Evolutionary conservation across 345 rosid species (phyloP).

Genomic region (rapeseed (Brassica napus)): DNA sequence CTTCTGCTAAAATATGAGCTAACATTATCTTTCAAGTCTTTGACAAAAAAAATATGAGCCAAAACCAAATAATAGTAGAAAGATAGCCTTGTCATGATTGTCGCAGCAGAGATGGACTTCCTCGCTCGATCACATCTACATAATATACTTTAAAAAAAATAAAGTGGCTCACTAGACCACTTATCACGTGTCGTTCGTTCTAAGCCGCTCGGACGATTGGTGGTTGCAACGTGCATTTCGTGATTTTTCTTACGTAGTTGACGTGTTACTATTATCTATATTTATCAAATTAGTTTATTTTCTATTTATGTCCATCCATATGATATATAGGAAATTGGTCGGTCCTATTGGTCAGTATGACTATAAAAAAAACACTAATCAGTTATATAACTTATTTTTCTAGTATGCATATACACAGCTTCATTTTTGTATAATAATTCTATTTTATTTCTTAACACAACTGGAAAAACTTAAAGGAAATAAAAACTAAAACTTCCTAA

Average conservation of each 20-base stretch:
- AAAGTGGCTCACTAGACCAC: constrained; percentile 12
- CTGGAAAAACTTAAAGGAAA: too few relatives aligned
- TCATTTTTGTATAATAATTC: too few relatives aligned
- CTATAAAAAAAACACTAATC: too few relatives aligned
- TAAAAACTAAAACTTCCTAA: too few relatives aligned
- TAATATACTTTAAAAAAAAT: constrained; percentile 16
- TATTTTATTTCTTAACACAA: too few relatives aligned
- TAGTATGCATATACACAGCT: too few relatives aligned
- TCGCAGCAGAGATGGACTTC: constrained; percentile 20
- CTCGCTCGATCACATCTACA: constrained; percentile 9
- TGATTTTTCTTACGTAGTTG: constrained; percentile 7
- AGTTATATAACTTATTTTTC: too few relatives aligned
- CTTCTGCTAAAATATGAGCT: not conserved
- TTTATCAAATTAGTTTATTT: not conserved
- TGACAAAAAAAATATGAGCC: not conserved
- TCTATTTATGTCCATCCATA: constrained; percentile 20
- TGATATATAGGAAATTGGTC: too few relatives aligned
- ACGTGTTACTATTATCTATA: not conserved
- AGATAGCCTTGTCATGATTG: constrained; percentile 34
- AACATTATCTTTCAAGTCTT: not conserved
- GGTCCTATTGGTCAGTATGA: too few relatives aligned
- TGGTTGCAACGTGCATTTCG: constrained; percentile 32
- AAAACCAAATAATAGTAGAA: constrained; percentile 24
- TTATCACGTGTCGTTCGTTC: constrained; percentile 38
- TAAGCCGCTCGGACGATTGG: constrained; percentile 36